Conservation (phyloP, 495 filamentous ascomycete species). For the Pyrenula massariospora region DNA sequence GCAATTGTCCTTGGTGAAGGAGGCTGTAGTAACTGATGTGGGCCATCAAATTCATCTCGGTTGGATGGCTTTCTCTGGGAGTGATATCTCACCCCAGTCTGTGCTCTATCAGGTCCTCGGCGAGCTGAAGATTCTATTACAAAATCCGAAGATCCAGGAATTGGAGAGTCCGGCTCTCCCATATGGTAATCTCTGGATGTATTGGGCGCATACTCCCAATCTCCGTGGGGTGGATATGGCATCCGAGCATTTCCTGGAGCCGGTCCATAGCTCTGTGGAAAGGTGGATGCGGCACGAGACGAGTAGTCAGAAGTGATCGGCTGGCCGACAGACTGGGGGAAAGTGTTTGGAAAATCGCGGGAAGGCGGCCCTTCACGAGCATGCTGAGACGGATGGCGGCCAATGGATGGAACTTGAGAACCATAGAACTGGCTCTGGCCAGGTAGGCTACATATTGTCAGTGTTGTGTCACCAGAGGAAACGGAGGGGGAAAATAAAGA, state of each 20-base stretch:
- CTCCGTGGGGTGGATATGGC: not conserved
- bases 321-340: not conserved
- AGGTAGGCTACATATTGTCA: not conserved
- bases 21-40: conserved; percentile 63
- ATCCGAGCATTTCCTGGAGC: not conserved
- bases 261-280: not conserved
- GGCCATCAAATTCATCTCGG: conserved; percentile 81
- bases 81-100: conserved; percentile 30
- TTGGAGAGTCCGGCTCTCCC: not conserved
- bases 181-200: not conserved
- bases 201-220: not conserved
- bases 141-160: not conserved
- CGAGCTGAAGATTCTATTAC: not conserved
- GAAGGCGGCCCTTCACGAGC: not conserved
- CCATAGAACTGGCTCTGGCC: not conserved
- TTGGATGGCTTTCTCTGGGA: conserved; percentile 65
- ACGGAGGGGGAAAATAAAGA: not conserved
- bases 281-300: not conserved
- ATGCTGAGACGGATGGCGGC: not conserved
- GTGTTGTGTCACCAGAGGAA: too few species aligned
- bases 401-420: not conserved
- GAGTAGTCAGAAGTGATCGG: not conserved
- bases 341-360: not conserved
- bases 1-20: conserved; percentile 54
- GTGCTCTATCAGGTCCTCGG: not conserved